Evolutionary conservation across 2,329 filamentous ascomycete species (phyloP).

Genomic region (Xylariaceae sp.): DNA sequence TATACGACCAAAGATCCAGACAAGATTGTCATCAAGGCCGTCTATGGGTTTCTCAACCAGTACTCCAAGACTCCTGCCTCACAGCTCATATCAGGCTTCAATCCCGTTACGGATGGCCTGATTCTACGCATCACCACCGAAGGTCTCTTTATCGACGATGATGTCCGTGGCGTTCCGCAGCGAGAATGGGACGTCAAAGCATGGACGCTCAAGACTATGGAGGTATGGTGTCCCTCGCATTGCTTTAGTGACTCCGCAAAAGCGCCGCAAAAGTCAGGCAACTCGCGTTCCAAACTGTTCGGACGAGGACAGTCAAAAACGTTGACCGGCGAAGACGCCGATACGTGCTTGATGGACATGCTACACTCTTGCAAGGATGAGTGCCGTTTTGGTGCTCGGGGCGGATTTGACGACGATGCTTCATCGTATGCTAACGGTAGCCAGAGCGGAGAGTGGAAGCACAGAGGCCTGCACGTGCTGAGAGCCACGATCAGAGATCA

Average conservation of each 20-base stretch:
- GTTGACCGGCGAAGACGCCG: conserved; percentile 61
- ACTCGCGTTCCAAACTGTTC: conserved; percentile 40
- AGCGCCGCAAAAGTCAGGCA: conserved; percentile 44
- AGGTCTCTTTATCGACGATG: conserved; percentile 95
- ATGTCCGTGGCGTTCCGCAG: conserved; percentile 84
- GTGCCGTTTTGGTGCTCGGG: conserved; percentile 52
- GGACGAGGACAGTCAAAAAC: conserved; percentile 46
- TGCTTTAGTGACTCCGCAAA: conserved; percentile 45
- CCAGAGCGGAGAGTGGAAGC: conserved; percentile 51
- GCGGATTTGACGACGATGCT: conserved; percentile 34
- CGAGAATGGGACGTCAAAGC: conserved; percentile 98
- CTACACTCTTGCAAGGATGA: conserved; percentile 60
- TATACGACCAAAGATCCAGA: conserved; percentile 88
- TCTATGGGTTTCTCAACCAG: conserved; percentile 88
- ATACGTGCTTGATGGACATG: conserved; percentile 59
- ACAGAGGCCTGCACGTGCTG: conserved; percentile 56
- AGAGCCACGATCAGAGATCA: conserved; percentile 62
- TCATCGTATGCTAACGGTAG: conserved; percentile 36
- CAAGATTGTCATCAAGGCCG: conserved; percentile 92
- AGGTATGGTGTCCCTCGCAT: conserved; percentile 76
- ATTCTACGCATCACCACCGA: conserved; percentile 90
- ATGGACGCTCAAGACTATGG: conserved; percentile 90
- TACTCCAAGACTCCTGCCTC: conserved; percentile 87
- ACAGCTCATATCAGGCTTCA: conserved; percentile 79
- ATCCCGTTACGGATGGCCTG: conserved; percentile 83